Conservation (phyloP, 768 basidiomycete species). For the Melanogaster broomeanus region DNA sequence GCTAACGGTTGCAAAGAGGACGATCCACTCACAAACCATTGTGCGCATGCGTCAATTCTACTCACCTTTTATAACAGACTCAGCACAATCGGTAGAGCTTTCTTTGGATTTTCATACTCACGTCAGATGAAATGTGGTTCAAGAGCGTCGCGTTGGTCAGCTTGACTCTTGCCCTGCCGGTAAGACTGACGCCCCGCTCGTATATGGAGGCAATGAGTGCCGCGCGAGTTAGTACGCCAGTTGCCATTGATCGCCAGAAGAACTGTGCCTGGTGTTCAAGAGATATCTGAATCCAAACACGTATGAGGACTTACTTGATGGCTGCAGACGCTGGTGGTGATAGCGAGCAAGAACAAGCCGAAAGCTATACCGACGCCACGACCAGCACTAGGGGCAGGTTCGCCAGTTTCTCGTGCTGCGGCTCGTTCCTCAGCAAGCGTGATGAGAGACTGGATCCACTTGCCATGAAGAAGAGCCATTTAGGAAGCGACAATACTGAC, state of each 20-base stretch:
- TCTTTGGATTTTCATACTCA: slow-evolving; percentile 30
- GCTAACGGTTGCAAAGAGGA: not conserved
- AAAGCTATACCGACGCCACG: slow-evolving; percentile 61
- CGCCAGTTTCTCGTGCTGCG: slow-evolving; percentile 38
- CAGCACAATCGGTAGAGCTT: not conserved
- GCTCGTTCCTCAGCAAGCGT: slow-evolving; percentile 55
- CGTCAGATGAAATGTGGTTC: slow-evolving; percentile 68
- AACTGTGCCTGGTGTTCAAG: slow-evolving; percentile 38
- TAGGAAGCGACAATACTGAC: not conserved
- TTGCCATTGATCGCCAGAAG: slow-evolving; percentile 70
- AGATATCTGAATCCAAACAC: not conserved
- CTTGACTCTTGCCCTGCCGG: slow-evolving; percentile 62
- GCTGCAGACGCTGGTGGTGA: slow-evolving; percentile 55
- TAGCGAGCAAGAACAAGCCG: slow-evolving; percentile 50
- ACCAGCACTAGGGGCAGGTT: slow-evolving; percentile 43
- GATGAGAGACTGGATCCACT: slow-evolving; percentile 51
- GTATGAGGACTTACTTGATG: slow-evolving; percentile 51
- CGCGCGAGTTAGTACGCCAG: slow-evolving; percentile 64
- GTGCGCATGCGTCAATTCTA: slow-evolving; percentile 59
- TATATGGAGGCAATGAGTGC: slow-evolving; percentile 73
- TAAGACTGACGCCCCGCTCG: slow-evolving; percentile 64
- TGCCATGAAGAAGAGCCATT: not conserved
- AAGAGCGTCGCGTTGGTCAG: slow-evolving; percentile 62
- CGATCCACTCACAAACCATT: slow-evolving; percentile 64
- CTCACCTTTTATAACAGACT: slow-evolving; percentile 41